A percentile compares a stretch with the other conserved stretches of the same genome.
Evolutionary conservation across 306 rosid species (phyloP).

Genomic region (Fragaria vesca): DNA sequence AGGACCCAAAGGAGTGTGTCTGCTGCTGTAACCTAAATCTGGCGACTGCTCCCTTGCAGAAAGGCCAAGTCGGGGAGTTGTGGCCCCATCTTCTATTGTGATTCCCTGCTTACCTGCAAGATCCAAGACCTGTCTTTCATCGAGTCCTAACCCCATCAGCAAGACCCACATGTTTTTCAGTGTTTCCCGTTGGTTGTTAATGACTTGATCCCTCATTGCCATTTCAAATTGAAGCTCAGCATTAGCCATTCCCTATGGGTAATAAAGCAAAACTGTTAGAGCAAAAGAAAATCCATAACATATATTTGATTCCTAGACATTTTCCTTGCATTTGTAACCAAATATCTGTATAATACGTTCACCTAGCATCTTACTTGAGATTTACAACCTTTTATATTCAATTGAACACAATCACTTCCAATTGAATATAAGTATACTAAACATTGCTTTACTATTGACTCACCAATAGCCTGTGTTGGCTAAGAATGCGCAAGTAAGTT

Average conservation of each 20-base stretch:
- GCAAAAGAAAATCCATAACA: not conserved
- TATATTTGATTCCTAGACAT: conserved; percentile 1
- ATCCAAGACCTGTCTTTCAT: conserved; percentile 44
- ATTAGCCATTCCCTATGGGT: conserved; percentile 51
- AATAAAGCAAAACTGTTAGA: conserved; percentile 12
- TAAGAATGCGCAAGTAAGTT: conserved; percentile 60
- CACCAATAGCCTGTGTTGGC: conserved; percentile 63
- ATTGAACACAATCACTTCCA: not conserved
- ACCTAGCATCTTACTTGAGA: conserved; percentile 12
- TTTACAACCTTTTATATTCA: not conserved
- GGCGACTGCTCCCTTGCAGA: conserved; percentile 33
- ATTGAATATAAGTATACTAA: not conserved
- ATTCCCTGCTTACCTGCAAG: conserved; percentile 56
- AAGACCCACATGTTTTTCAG: conserved; percentile 53
- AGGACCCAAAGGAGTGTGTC: conserved; percentile 24
- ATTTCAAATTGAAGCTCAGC: conserved; percentile 64
- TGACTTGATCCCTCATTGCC: conserved; percentile 70
- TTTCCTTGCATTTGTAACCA: conserved; percentile 2
- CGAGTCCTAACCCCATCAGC: conserved; percentile 58
- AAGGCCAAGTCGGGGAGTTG: conserved; percentile 34
- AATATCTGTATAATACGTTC: not conserved
- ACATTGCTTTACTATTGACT: conserved; percentile 16
- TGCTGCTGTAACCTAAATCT: conserved; percentile 27
- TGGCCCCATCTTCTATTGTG: conserved; percentile 51
- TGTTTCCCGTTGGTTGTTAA: conserved; percentile 53